Evolutionary conservation across 305 asterid species (phyloP), one percentile per base, ranked within the genome.

Genomic region (Fraxinus baroniana): DNA sequence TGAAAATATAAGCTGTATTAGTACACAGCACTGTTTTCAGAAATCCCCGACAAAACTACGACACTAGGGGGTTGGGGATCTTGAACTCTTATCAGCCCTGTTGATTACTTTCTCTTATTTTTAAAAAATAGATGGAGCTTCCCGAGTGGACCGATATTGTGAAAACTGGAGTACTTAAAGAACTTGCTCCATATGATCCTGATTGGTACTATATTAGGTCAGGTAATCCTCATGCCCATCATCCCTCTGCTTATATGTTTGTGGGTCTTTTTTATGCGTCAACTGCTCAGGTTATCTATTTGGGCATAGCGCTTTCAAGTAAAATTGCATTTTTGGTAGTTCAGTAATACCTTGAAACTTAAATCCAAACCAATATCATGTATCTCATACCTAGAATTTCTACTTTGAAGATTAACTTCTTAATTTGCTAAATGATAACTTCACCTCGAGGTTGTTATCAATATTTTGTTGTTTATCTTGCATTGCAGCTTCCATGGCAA

Each of bases 141-240:
- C 93, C 93, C 0, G 90, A 88, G 83, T 90, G 93, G 93, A 90
- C 93, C 1, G 93, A 90, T 41, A 88, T 90, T 5, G 91, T 88
- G 83, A 90, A 90, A 78, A 90, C 93, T 44, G 93, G 88, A 37
- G 91, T 87, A 76, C 88, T 88, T 35, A 90, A 90, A 33, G 93
- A 90, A 72, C 93, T 88, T 77, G 91, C 93, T 60, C 93, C 91
- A 3, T 90, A 90, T 81, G 93, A 90, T 79, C 88, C 90, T 1
- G 93, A 90, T 62, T 90, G 91, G 92, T 90, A 90, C 88, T 89
- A 86, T 86, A 87, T 89, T n/a, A 85, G 92, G 77, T 89, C 92
- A n/a, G 93, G 93, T 90, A 90, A 86, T 78, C 0, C 71, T 83
- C 66, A 26, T 62, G 15, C 15, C 37, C 17, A 28, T 39, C 9